Base-by-base conservation (phyloP, 75 land plant genomes). In the Selaginella tamariscina region DNA sequence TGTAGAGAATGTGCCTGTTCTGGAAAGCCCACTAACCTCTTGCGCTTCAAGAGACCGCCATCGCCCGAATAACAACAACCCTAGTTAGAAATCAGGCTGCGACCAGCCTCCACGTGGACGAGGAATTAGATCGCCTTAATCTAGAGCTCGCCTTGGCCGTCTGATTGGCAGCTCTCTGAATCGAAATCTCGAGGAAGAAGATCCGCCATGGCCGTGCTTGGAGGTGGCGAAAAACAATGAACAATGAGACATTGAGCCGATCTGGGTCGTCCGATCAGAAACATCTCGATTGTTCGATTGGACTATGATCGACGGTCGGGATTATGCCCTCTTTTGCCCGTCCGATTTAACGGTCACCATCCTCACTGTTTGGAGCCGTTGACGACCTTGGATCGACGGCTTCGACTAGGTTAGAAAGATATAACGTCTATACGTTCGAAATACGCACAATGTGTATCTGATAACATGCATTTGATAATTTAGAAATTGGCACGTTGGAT, bases 191-290 rank as follows among this genome's bases (percentile, higher is more conserved):
- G 49, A 5, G 49, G 11, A 39, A 5, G 49, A 15, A 5, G 49
- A 39, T 39, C 49, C 49, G 49, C 49, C 49, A 39, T 39, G 15
- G 49, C 49, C 49, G 49, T 15, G 49, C n/a, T n/a, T n/a, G 49
- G 49, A 5, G 49, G 49, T 39, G 49, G 49, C 49, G 49, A 39
- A 39, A 39, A 39, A 39, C 49, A 39, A 39, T 39, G 49, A 39
- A 39, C n/a, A n/a, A n/a, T n/a, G n/a, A n/a, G n/a, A n/a, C n/a
- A n/a, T n/a, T n/a, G n/a, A n/a, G n/a, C n/a, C n/a, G n/a, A n/a
- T n/a, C n/a, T n/a, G n/a, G n/a, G n/a, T n/a, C n/a, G n/a, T n/a
- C n/a, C n/a, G n/a, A n/a, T n/a, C n/a, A n/a, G 15, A 39, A 39
- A 39, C 49, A 39, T 5, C 15, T 5, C 49, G 49, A 39, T 39